A percentile compares a stretch with the other conserved stretches of the same genome.
These are phyloP conservation scores for Echria macrotheca DNA, from an alignment of 495 filamentous ascomycete genomes.

Conservation along the genomic window DNA sequence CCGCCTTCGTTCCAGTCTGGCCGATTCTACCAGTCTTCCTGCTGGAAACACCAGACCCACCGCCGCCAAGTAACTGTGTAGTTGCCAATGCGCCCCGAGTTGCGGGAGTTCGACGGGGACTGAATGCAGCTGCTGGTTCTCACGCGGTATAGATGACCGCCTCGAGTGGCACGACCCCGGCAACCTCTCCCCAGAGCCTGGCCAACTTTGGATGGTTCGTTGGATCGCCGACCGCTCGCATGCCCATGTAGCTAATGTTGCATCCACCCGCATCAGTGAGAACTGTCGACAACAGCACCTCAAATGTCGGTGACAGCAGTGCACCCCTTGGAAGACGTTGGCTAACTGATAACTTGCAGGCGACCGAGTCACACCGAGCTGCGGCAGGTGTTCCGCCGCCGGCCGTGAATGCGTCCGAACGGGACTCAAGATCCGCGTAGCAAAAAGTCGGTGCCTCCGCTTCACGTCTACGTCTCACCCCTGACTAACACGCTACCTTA, in stretches of 20 bases:
- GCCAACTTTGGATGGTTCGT: conserved; percentile 30
- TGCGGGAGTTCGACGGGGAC: no score
- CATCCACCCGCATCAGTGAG: conserved; percentile 24
- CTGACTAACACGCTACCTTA: no score
- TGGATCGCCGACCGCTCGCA: neutral
- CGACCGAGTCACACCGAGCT: conserved; percentile 38
- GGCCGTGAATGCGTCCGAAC: conserved; percentile 20
- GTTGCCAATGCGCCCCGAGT: no score
- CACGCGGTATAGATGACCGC: conserved; percentile 11
- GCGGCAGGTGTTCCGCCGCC: conserved; percentile 31
- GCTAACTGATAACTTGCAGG: conserved; percentile 24
- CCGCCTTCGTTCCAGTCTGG: neutral
- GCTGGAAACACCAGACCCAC: no score
- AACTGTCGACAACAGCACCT: conserved; percentile 43
- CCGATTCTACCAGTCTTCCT: neutral
- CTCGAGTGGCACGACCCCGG: neutral
- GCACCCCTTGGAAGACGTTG: neutral
- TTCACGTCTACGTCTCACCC: no score
- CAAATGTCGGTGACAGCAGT: conserved; percentile 30
- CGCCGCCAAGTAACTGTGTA: no score
- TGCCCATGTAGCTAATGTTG: neutral
- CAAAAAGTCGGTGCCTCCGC: conserved; percentile 18
- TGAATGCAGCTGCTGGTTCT: no score
- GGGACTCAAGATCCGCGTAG: conserved; percentile 26
- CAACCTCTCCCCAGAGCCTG: conserved; percentile 6